phyloP scores from a whole-genome alignment of 2,329 filamentous ascomycete species.

The Calonectria multiphialidica region DNA sequence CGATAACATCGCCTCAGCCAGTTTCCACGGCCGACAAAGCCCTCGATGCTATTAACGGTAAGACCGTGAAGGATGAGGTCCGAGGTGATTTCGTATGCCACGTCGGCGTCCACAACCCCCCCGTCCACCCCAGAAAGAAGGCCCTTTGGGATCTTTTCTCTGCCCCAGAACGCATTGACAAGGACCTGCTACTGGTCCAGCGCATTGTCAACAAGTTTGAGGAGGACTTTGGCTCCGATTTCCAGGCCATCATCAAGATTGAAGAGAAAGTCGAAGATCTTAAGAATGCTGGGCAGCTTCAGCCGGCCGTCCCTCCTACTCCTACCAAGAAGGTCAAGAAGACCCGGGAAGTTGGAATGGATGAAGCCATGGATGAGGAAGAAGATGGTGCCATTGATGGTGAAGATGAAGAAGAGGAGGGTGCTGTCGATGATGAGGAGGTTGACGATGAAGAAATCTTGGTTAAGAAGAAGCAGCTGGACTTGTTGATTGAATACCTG shows the following conservation, averaged over 20 bases:
- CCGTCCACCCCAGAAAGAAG: conserved; percentile 89
- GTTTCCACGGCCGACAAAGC: conserved; percentile 83
- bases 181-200: conserved; percentile 86
- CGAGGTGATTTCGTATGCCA: conserved; percentile 98
- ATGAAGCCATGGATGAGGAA: conserved; percentile 73
- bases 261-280: conserved; percentile 90
- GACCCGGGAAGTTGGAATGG: conserved; percentile 69
- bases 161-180: conserved; percentile 90
- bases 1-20: conserved; percentile 64
- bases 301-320: conserved; percentile 69
- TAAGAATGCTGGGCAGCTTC: conserved; percentile 80
- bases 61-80: conserved; percentile 94
- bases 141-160: conserved; percentile 98
- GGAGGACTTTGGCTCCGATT: conserved; percentile 81
- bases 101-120: conserved; percentile 94
- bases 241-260: conserved; percentile 83
- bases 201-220: conserved; percentile 89
- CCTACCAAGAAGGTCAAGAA: conserved; percentile 71
- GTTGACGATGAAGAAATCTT: conserved; percentile 90
- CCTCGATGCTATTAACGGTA: conserved; percentile 94
- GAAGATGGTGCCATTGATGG: conserved; percentile 76
- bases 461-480: conserved; percentile 95
- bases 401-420: conserved; percentile 86
- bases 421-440: conserved; percentile 85
- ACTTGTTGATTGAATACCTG: conserved; percentile 95